Percentiles rank a stretch among this genome's conserved stretches.
These are phyloP conservation scores for Pseudisothecium myosuroides DNA, from an alignment of 225 moss, liverwort and hornwort species.

Conservation along the genomic window DNA sequence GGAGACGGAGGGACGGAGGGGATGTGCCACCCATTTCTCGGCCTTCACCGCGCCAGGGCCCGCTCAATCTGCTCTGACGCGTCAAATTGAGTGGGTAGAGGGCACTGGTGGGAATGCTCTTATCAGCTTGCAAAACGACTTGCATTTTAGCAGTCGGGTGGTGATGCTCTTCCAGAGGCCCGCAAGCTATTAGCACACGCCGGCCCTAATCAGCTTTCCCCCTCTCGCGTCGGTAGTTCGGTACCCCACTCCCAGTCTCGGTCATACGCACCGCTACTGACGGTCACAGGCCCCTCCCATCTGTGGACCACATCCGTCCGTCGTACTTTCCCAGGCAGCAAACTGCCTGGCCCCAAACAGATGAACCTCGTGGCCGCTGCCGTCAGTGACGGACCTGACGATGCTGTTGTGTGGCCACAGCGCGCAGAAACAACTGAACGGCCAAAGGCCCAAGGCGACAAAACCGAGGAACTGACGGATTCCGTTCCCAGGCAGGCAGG, in stretches of 20 bases:
- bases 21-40: no score
- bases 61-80: no score
- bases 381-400: background rate
- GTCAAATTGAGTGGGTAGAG: no score
- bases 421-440: background rate
- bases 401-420: background rate
- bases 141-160: no score
- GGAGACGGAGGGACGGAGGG: no score
- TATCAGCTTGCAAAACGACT: no score
- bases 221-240: background rate
- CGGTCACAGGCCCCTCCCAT: background rate
- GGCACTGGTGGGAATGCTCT: no score
- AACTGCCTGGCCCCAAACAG: background rate
- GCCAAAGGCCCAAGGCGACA: background rate
- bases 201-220: background rate
- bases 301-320: background rate
- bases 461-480: background rate
- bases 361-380: background rate
- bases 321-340: background rate
- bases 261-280: background rate
- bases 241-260: background rate
- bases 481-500: background rate
- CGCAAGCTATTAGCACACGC: background rate
- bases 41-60: no score
- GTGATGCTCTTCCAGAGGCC: background rate